Evolutionary conservation across 768 basidiomycete genomes (phyloP), one percentile per base, ranked within the genome.

Genomic region (Kwoniella dejecticola): DNA sequence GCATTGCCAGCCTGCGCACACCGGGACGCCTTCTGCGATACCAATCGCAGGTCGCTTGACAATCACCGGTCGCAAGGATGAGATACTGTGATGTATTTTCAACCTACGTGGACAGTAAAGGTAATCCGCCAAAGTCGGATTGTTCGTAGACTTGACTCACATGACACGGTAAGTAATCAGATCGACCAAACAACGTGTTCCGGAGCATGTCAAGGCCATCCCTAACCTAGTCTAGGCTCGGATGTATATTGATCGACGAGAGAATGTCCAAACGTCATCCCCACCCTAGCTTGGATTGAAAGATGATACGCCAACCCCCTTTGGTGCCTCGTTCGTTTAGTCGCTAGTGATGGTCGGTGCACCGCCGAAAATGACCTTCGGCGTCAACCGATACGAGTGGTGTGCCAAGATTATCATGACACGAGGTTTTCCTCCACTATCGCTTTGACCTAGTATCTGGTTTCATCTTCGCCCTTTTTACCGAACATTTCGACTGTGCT

Each of bases 401-500:
- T n/a, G n/a, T n/a, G n/a, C n/a, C n/a, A n/a, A n/a, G n/a, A n/a
- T n/a, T n/a, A n/a, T n/a, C n/a, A n/a, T n/a, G n/a, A n/a, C n/a
- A n/a, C n/a, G n/a, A n/a, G n/a, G n/a, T n/a, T n/a, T n/a, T n/a
- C n/a, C n/a, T n/a, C n/a, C 8, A 42, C 17, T 42, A 11, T 5
- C 33, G 33, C 33, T 7, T 36, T 36, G 33, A 36, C 33, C 33
- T 36, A 8, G 41, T 42, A 42, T 6, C 41, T 42, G 19, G 33
- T 36, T 36, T 36, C 33, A 36, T 7, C 24, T 50, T 50, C 48
- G 48, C 48, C 48, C 48, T 50, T 13, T 50, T 50, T 24, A 50
- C 48, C 48, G 48, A 31, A 50, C 13, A 19, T 50, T 50, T n/a
- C 13, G 30, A 50, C 48, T 13, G 48, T 50, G 48, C 48, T 50